Percentiles rank a stretch among this genome's conserved stretches.
Conservation (phyloP, 139 green algal species). For the Chlamydomonas sphaeroides region DNA sequence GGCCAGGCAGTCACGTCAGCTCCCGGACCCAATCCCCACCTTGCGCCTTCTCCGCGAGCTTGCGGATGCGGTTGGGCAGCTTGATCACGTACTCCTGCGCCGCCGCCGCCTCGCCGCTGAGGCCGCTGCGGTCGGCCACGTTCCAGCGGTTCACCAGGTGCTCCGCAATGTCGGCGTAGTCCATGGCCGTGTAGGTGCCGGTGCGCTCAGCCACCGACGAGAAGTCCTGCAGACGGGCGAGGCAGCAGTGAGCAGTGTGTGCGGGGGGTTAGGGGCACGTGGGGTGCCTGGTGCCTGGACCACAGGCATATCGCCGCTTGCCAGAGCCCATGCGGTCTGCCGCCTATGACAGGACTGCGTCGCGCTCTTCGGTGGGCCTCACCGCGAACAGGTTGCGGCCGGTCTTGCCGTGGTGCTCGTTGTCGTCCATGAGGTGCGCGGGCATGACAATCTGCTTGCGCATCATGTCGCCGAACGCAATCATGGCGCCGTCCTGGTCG, state of each 20-base stretch:
- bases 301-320: not conserved
- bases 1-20: too few relatives aligned
- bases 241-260: not conserved
- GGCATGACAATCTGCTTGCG: conserved; percentile 99
- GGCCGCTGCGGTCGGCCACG: conserved; percentile 53
- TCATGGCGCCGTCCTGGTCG: conserved; percentile 89
- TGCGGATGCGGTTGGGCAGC: conserved; percentile 88
- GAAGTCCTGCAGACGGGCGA: conserved; percentile 80
- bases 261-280: not conserved
- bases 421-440: conserved; percentile 96
- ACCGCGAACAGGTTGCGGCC: conserved; percentile 86
- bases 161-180: conserved; percentile 98
- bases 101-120: conserved; percentile 70
- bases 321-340: too few relatives aligned
- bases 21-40: conserved; percentile 6
- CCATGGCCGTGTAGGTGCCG: conserved; percentile 83
- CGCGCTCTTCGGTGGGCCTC: not conserved
- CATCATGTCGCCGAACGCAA: conserved; percentile 99
- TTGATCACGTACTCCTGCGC: conserved; percentile 83
- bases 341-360: too few relatives aligned
- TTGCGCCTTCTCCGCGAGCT: conserved; percentile 80
- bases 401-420: conserved; percentile 75
- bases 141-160: conserved; percentile 90
- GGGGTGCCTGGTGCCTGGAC: not conserved
- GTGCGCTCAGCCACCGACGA: conserved; percentile 92